Evolutionary conservation across 768 basidiomycete species (phyloP), one percentile per base, ranked within the genome.

Genomic region (Calocybe cyanea): DNA sequence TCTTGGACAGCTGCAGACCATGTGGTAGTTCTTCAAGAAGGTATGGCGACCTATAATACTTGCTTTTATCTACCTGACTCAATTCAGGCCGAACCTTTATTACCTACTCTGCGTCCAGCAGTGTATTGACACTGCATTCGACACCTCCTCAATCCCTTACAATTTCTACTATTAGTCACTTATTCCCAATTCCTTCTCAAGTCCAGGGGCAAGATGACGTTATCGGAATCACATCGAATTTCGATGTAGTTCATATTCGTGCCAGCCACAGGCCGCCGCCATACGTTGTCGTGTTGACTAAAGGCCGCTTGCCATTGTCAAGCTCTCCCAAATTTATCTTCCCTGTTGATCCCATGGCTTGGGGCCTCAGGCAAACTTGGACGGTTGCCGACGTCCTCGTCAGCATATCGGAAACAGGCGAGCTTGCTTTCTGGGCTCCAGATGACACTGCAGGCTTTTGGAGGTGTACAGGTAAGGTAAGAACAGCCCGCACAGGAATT

Each of bases 331-430:
- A 69, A 41, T 69, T 80, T 48, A 82, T 92, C 20, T 59, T 90
- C 20, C 85, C 87, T 11, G 87, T 92, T 6, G 90, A 92, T 60
- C 90, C 90, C 0, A 92, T 91, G 90, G 83, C 82, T 7, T 90
- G 90, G 90, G 78, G 80, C 41, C 62, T 65, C 45, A 63, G 65
- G 17, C 61, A 66, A 5, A 57, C 67, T 31, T 73, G 74, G 68
- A 67, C 65, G 23, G 73, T 73, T 41, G 82, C 78, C 51, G 92
- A 94, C 57, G 80, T 84, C 31, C 64, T 97, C 8, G 68, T 94
- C 30, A 93, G 90, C 43, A 75, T 96, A 13, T 83, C 87, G 0
- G 72, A 75, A 36, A 66, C 75, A 0, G 93, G 93, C 0, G 85
- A 87, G 47, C 66, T 97, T n/a, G 80, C 83, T 20, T 96, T 93